Evolutionary conservation across 371 early-diverging fungal genomes (phyloP), one percentile per base, ranked within the genome.

Genomic region (Fennellomyces sp.): DNA sequence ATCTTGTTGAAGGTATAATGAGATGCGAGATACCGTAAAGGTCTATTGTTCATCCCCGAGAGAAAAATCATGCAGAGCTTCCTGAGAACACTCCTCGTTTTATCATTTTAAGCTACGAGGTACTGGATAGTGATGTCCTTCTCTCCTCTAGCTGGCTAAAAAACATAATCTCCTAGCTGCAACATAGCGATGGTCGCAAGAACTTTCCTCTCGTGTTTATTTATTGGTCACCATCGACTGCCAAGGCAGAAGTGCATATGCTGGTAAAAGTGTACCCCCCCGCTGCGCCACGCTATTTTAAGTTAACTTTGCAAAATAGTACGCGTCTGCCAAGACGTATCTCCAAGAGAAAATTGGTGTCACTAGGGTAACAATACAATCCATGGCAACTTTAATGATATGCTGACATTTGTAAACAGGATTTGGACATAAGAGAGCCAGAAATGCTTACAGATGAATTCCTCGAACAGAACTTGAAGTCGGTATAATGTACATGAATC

Each of bases 71-170:
- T 45, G 45, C 58, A 81, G 84, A 85, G 63, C 72, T 91, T 17
- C 91, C 91, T 1, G 91, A 90, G 25, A 85, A 82, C 41, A 65
- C 76, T 15, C 91, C 91, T 15, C 83, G 91, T 4, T 91, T 84
- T 48, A 61, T 91, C 17, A 71, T 91, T 29, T 61, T 90, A 33
- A 90, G 89, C 68, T 88, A 81, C 57, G 81, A 86, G 64, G 84
- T 80, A 69, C 19, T 17, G 19, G 41, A 15, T 2, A 41, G 12
- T 1, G 17, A 41, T 17, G 2, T 42, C n/a, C n/a, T n/a, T n/a
- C n/a, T n/a, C n/a, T n/a, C n/a, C n/a, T n/a, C n/a, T n/a, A n/a
- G n/a, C n/a, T n/a, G n/a, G n/a, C n/a, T 42, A 23, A 42, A 5
- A 21, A 5, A 42, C 5, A 23, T 11, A 39, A 11, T n/a, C 13